Base-by-base conservation (phyloP, 2,329 filamentous ascomycete genomes). In the Didymella sp. region DNA sequence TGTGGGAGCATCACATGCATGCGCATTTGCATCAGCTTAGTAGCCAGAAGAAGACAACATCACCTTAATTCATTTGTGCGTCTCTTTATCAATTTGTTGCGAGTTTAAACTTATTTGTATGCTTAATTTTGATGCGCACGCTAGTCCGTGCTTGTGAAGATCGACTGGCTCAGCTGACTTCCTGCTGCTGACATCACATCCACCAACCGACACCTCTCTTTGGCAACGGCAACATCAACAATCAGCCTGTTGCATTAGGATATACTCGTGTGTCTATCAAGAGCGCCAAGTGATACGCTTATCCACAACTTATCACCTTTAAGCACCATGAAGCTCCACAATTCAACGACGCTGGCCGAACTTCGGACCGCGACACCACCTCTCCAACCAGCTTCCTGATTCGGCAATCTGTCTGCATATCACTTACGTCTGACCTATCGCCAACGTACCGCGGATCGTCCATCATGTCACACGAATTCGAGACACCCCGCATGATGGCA, bases 361-460 rank as follows among this genome's bases (percentile, higher is more conserved):
- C 19, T 41, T 51, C 54, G 54, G 48, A 48, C 30, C 5, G 40
- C n/a, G 6, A 51, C 48, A 48, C 22, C 31, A 40, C 37, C 12
- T 33, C n/a, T 6, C 37, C 13, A 37, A n/a, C 30, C 55, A 65
- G 62, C 67, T 69, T 66, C 67, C 66, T 59, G 21, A 59, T 67
- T 35, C n/a, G 64, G 67, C 42, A 64, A 45, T 24, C 21, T 24
- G 12, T 4, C 28, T 59, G 58, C 59, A 58, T 41, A 63, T 61
- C 59, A 60, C 60, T 58, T 41, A 51, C 49, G 46, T 56, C 48
- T 42, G 41, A 43, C 59, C 53, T 66, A 63, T 64, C 59, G 53
- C 46, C 37, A 53, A 31, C 37, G 40, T 31, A n/a, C 56, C 43
- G 53, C 56, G 41, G 59, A 58, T 63, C 57, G 33, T 40, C 25